Evolutionary conservation across 768 basidiomycete species (phyloP).

Genomic region (Hygrophoropsis aurantiaca): DNA sequence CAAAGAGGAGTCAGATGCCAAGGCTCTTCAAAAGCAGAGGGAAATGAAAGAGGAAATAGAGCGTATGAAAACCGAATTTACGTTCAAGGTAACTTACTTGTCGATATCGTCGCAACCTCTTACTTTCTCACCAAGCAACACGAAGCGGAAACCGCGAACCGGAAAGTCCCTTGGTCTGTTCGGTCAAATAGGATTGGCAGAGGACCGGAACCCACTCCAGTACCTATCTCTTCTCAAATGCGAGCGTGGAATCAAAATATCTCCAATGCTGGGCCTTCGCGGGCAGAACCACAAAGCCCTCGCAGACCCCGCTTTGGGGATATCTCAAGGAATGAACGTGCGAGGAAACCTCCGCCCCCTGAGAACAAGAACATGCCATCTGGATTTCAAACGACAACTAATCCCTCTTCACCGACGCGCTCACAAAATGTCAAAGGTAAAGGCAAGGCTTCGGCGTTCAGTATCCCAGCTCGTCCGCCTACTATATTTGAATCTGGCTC

Average conservation of each 20-base stretch:
- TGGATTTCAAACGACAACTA: constrained; percentile 18
- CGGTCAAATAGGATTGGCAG: constrained; percentile 39
- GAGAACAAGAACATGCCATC: constrained; percentile 23
- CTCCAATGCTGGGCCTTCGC: constrained; percentile 25
- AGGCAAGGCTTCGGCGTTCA: constrained; percentile 7
- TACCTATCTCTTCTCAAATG: constrained; percentile 39
- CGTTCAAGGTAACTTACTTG: constrained; percentile 74
- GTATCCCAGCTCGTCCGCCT: constrained; percentile 1
- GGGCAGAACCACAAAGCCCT: constrained; percentile 35
- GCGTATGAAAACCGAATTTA: constrained; percentile 63
- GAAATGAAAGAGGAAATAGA: constrained; percentile 69
- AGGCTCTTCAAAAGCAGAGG: constrained; percentile 54
- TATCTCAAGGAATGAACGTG: constrained; percentile 22
- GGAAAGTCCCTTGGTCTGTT: constrained; percentile 48
- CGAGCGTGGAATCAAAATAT: constrained; percentile 32
- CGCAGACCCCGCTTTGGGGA: constrained; percentile 34
- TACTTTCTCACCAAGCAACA: constrained; percentile 50
- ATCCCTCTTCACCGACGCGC: constrained; percentile 5
- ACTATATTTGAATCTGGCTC: neutral
- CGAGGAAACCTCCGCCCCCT: constrained; percentile 10
- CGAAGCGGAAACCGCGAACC: constrained; percentile 57
- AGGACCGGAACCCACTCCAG: constrained; percentile 41
- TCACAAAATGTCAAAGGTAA: constrained; percentile 23
- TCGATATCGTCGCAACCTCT: too few species aligned
- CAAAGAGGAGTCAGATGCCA: constrained; percentile 61